Conservation (phyloP, 2,329 filamentous ascomycete genomes). For the Claviceps sp. region DNA sequence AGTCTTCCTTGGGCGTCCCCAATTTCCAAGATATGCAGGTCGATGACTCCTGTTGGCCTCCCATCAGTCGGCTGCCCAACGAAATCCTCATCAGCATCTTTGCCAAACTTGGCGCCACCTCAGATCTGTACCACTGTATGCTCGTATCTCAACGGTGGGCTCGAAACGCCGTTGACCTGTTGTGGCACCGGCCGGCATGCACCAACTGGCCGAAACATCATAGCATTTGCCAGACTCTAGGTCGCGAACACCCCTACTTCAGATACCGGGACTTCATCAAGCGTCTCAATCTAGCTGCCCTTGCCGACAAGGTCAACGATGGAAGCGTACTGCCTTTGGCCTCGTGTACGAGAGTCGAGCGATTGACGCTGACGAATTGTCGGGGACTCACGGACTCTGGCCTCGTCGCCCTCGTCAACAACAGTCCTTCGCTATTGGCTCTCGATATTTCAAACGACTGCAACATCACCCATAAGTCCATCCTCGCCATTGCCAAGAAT, state of each 20-base stretch:
- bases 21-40: constrained; percentile 63
- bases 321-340: constrained; percentile 74
- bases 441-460: constrained; percentile 77
- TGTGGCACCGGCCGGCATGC: constrained; percentile 91
- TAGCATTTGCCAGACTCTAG: constrained; percentile 68
- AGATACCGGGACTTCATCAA: constrained; percentile 83
- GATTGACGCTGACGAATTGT: constrained; percentile 86
- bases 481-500: constrained; percentile 64
- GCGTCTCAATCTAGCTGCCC: constrained; percentile 73
- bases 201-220: constrained; percentile 73
- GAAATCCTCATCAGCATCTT: constrained; percentile 94
- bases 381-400: constrained; percentile 71
- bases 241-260: constrained; percentile 64
- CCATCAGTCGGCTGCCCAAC: constrained; percentile 74
- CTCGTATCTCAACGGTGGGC: constrained; percentile 92
- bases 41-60: constrained; percentile 56
- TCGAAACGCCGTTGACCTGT: constrained; percentile 75
- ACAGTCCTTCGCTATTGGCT: constrained; percentile 71
- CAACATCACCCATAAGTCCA: constrained; percentile 73
- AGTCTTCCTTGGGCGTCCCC: constrained; percentile 77
- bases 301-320: constrained; percentile 68
- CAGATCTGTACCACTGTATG: constrained; percentile 79
- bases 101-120: constrained; percentile 60
- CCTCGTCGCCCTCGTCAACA: constrained; percentile 63
- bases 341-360: constrained; percentile 81